Evolutionary conservation across 2,329 filamentous ascomycete genomes (phyloP).

Genomic region (Apiospora hydei): DNA sequence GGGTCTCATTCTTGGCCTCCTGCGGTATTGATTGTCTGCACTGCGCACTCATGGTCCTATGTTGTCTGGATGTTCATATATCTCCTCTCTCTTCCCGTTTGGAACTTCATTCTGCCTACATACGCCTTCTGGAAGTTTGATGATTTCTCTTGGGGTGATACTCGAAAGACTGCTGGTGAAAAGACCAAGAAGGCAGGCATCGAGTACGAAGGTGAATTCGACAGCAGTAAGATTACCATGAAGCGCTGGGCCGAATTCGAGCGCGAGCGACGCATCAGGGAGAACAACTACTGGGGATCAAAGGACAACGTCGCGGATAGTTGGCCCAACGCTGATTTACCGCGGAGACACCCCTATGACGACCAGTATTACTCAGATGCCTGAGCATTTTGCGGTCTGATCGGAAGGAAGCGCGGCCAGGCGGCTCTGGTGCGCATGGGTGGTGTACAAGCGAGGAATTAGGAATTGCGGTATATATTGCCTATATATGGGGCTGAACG

Average conservation of each 20-base stretch:
- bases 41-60: conserved; percentile 91
- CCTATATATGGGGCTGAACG: conserved; percentile 5
- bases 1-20: conserved; percentile 89
- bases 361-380: conserved; percentile 65
- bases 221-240: conserved; percentile 99
- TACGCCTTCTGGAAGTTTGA: conserved; percentile 99
- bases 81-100: conserved; percentile 88
- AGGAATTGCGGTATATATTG: background rate
- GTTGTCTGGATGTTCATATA: conserved; percentile 98
- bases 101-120: conserved; percentile 94
- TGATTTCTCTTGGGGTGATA: conserved; percentile 99
- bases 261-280: conserved; percentile 61
- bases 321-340: conserved; percentile 51
- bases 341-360: conserved; percentile 52
- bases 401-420: background rate
- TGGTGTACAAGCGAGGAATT: conserved; percentile 1
- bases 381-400: conserved; percentile 36
- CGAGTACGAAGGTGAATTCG: conserved; percentile 94
- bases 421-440: background rate
- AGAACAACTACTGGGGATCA: conserved; percentile 59
- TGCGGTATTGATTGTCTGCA: conserved; percentile 88
- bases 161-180: conserved; percentile 91
- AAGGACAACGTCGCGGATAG: conserved; percentile 58
- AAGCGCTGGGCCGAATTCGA: conserved; percentile 99
- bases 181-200: conserved; percentile 86